phyloP scores from a whole-genome alignment of 768 basidiomycete species.

The Boletellus ananas region DNA sequence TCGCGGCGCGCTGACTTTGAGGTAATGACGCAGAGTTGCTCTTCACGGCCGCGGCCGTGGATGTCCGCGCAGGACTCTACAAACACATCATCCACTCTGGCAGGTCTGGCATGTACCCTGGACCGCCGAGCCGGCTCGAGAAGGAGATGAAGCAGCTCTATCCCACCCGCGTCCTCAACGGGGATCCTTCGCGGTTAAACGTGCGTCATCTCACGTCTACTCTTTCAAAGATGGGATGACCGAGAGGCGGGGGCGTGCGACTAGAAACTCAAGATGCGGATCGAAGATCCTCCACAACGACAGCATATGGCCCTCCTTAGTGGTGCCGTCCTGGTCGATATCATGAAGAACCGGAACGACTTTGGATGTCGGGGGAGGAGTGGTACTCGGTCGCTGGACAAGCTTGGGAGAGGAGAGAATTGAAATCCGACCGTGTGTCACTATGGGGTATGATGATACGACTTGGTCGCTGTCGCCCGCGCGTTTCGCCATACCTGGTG shows the following conservation, averaged over 20 bases:
- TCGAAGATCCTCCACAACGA: constrained; percentile 95
- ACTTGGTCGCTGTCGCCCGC: too few species aligned
- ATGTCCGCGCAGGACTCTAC: constrained; percentile 87
- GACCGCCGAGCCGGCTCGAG: constrained; percentile 92
- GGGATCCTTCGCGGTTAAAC: constrained; percentile 79
- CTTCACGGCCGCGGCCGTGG: constrained; percentile 86
- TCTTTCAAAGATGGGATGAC: too few species aligned
- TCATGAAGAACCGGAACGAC: constrained; percentile 92
- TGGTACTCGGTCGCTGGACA: constrained; percentile 84
- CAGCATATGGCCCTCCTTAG: constrained; percentile 99
- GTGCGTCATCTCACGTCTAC: constrained; percentile 52
- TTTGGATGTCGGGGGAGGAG: constrained; percentile 93
- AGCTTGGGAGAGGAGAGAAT: constrained; percentile 71
- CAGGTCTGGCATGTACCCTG: constrained; percentile 98
- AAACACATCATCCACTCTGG: constrained; percentile 98
- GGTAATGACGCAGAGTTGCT: constrained; percentile 68
- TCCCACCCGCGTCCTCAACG: constrained; percentile 80
- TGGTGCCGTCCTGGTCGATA: constrained; percentile 96
- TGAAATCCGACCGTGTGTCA: constrained; percentile 1
- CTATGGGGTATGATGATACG: too few species aligned
- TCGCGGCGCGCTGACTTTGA: neutral
- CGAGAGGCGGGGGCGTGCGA: too few species aligned
- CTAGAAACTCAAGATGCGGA: constrained; percentile 99
- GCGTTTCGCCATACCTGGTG: too few species aligned
- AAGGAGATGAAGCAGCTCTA: constrained; percentile 99